A percentile compares a stretch with the other conserved stretches of the same genome.
phyloP scores from a whole-genome alignment of 352 stramenopile species.

The Pythium oligandrum region DNA sequence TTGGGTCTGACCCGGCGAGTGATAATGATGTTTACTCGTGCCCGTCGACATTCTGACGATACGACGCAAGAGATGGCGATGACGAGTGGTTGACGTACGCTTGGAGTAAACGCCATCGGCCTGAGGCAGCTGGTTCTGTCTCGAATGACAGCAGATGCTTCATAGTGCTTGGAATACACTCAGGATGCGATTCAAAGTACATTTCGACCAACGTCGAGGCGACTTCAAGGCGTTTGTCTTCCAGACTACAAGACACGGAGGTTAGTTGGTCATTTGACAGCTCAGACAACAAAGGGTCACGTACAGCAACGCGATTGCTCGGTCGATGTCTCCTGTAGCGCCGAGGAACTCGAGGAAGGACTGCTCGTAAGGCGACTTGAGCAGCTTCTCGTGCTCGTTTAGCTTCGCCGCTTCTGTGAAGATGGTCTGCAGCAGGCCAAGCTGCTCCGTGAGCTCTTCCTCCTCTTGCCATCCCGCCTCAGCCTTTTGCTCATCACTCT shows the following conservation, averaged over 20 bases:
- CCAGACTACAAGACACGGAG: slow-evolving; percentile 12
- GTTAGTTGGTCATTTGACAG: neutral
- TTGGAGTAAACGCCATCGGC: slow-evolving; percentile 14
- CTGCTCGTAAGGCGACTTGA: slow-evolving; percentile 20
- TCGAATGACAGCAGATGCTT: neutral
- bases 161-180: slow-evolving; percentile 1
- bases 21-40: too few species aligned
- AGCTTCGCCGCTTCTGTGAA: slow-evolving; percentile 19
- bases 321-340: slow-evolving; percentile 17
- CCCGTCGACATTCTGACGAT: neutral
- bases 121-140: neutral
- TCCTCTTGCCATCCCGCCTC: neutral
- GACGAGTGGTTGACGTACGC: slow-evolving; percentile 18
- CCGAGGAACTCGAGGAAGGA: slow-evolving; percentile 25
- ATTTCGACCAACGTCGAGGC: slow-evolving; percentile 21
- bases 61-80: slow-evolving; percentile 13
- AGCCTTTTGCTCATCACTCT: neutral
- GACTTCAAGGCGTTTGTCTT: slow-evolving; percentile 13
- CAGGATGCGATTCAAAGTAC: slow-evolving; percentile 21
- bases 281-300: slow-evolving; percentile 2
- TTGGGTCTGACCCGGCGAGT: too few species aligned
- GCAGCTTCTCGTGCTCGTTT: slow-evolving; percentile 17
- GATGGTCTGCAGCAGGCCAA: slow-evolving; percentile 18
- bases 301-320: slow-evolving; percentile 18
- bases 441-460: slow-evolving; percentile 20